Conservation (phyloP, 345 rosid species). For the Melaleuca quinquenervia region DNA sequence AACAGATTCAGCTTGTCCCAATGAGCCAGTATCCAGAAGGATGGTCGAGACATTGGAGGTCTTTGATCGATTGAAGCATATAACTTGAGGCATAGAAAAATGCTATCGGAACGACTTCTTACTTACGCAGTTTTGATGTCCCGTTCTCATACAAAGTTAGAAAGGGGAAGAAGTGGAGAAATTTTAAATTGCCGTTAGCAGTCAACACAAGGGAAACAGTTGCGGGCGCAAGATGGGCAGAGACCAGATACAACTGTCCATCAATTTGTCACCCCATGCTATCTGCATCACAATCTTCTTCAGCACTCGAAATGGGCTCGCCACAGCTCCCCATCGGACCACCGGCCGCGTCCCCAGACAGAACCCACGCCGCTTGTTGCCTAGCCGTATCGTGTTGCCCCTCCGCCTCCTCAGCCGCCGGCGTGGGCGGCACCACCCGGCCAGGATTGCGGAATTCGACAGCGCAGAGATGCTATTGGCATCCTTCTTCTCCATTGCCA, state of each 20-base stretch:
- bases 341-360: slow-evolving; percentile 42
- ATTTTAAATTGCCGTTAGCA: background rate
- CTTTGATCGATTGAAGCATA: background rate
- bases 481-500: background rate
- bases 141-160: background rate
- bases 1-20: background rate
- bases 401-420: slow-evolving; percentile 35
- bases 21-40: background rate
- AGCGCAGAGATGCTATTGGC: slow-evolving; percentile 6
- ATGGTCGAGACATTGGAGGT: background rate
- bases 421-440: slow-evolving; percentile 36
- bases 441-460: slow-evolving; percentile 19
- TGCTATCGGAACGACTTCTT: background rate
- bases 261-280: slow-evolving; percentile 20
- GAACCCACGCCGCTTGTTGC: slow-evolving; percentile 61
- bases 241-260: slow-evolving; percentile 41
- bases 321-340: slow-evolving; percentile 63
- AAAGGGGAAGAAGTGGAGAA: background rate
- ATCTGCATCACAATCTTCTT: slow-evolving; percentile 58
- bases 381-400: slow-evolving; percentile 43
- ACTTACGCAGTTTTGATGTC: background rate
- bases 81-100: background rate
- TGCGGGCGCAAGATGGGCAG: slow-evolving; percentile 68
- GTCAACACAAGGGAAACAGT: slow-evolving; percentile 62
- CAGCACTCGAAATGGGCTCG: slow-evolving; percentile 35